Conservation (phyloP, 352 stramenopile genomes). For the Globisporangium recalcitrans region DNA sequence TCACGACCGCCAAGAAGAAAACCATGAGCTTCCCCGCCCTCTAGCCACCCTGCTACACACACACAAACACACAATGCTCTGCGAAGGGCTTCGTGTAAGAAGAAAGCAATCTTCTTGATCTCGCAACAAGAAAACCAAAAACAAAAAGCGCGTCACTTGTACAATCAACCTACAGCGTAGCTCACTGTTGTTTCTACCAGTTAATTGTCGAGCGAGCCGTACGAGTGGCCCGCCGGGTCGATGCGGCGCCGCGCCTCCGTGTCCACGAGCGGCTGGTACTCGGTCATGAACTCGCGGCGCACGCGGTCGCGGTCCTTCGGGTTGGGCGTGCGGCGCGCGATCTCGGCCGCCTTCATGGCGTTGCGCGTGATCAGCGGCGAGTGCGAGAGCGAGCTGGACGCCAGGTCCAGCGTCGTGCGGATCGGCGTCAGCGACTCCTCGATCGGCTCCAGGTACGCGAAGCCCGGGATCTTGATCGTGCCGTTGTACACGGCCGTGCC, state of each 20-base stretch:
- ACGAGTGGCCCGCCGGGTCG: constrained; percentile 70
- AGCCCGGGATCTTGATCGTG: constrained; percentile 69
- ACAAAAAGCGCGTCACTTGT: constrained; percentile 1
- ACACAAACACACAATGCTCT: too few relatives aligned
- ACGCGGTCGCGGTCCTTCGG: constrained; percentile 75
- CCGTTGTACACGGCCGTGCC: constrained; percentile 97
- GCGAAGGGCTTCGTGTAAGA: neutral
- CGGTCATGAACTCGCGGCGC: constrained; percentile 82
- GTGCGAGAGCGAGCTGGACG: constrained; percentile 54
- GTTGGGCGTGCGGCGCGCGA: constrained; percentile 74
- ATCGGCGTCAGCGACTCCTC: constrained; percentile 63
- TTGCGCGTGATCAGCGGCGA: constrained; percentile 79
- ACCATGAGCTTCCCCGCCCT: constrained; percentile 60
- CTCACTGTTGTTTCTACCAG: neutral
- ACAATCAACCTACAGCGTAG: constrained; percentile 7
- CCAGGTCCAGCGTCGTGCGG: constrained; percentile 52
- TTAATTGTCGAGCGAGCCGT: constrained; percentile 75
- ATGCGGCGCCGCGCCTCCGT: constrained; percentile 54
- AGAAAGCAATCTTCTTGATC: neutral
- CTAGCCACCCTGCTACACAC: constrained; percentile 18
- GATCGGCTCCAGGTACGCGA: constrained; percentile 71
- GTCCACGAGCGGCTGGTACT: constrained; percentile 75
- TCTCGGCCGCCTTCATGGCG: constrained; percentile 78
- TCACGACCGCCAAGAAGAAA: constrained; percentile 71
- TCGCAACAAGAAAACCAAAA: neutral